Base-by-base conservation (phyloP, 495 filamentous ascomycete species). In the Neurospora discreta region DNA sequence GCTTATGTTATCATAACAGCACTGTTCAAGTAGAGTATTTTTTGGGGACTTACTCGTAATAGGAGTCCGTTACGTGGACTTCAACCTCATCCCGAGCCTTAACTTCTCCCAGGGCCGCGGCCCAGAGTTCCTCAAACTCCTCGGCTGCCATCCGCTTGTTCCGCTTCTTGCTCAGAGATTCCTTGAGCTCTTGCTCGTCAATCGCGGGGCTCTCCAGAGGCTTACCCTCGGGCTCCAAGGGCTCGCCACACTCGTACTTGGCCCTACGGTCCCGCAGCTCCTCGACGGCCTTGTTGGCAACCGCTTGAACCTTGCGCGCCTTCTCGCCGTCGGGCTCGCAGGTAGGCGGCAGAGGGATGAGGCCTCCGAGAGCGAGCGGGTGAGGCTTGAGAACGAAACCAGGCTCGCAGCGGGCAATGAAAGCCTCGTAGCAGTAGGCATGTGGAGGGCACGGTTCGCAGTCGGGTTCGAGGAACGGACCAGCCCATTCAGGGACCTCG, bases 271-370 rank as follows among this genome's bases (percentile, higher is more conserved):
- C 90, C 46, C 96, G 87, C 69, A 99, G 86, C 74, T 95, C 91
- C 76, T 97, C 92, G 13, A 98, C 88, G 3, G 93, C 93, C 76
- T 89, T 90, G 80, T 98, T 90, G 5, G 93, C 93, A 33, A 99
- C 93, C 43, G 90, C 88, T 76, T 93, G 91, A 60, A 98, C 92
- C 36, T 90, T 89, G 68, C 93, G 90, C 23, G 90, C 92, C 77
- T 97, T 98, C 78, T 95, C 92, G 68, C 93, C 92, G 78, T 99
- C 96, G 1, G 96, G 90, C 79, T 97, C 95, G 78, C 95, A 99
- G n/a, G 91, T 93, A 15, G 95, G 95, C 1, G 95, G 88, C 38
- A 98, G 82, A 20, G 95, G 95, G 10, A 98, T 76, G 16, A 95
- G 76, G 5, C 95, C 95, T 30, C 90, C 89, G 0, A 98, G 77